Evolutionary conservation across 345 rosid species (phyloP), one percentile per base, ranked within the genome.

Genomic region (Corchorus capsularis): DNA sequence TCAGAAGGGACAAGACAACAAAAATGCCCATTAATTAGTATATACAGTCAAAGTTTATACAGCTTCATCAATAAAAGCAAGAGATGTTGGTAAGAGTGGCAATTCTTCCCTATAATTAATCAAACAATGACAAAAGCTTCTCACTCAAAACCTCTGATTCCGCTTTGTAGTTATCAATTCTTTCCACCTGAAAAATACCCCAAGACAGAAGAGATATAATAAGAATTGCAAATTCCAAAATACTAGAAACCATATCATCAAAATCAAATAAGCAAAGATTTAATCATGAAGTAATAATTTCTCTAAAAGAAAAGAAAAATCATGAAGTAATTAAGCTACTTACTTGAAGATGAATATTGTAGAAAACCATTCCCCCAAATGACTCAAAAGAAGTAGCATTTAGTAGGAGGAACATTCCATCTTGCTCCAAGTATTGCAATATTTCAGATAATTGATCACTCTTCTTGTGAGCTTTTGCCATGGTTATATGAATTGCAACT

Each of bases 371-470:
- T 71, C 81, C 87, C 22, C 76, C 84, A 22, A 64, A 85, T 72
- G 91, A 88, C 72, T 86, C 78, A 8, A 89, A 88, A 47, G 90
- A 88, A 73, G 94, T 87, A 59, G 86, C 78, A 64, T 81, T 87
- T 37, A 87, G 22, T 13, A 86, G 79, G 63, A 63, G 34, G 71
- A 87, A 75, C 14, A 45, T 7, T 0, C 93, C 92, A 20, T 79
- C 79, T 60, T 79, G 79, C 77, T 89, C 87, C 45, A 92, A 72
- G 39, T 69, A 73, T 60, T 72, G 74, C 85, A 92, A 56, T 37
- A 86, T 82, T 66, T 83, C 77, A 5, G 94, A 84, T 60, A 89
- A 72, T 16, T 69, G 39, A 41, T 80, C 27, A 27, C 27, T 77
- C 61, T 69, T 60, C 2, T n/a, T n/a, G n/a, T 64, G 43, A 19